These are phyloP conservation scores for Tylopilus plumbeoviolaceoides DNA, from an alignment of 768 basidiomycete species.

Conservation along the genomic window DNA sequence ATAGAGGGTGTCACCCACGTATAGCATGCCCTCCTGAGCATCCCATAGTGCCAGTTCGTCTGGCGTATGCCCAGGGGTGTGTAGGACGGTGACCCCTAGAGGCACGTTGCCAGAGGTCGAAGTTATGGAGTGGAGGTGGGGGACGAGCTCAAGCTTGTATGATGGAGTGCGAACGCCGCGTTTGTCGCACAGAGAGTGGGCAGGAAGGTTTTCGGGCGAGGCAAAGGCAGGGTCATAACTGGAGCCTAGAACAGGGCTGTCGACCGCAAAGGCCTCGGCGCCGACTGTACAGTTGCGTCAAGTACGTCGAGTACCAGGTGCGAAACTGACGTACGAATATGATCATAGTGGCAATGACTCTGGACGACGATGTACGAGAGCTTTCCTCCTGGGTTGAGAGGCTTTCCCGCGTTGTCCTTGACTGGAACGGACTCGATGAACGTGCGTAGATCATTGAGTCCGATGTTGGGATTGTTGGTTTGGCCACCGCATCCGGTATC, in stretches of 20 bases:
- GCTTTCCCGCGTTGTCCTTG: conserved; percentile 35
- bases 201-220: conserved; percentile 37
- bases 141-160: conserved; percentile 46
- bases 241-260: conserved; percentile 39
- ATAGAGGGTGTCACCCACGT: conserved; percentile 52
- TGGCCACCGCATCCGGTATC: conserved; percentile 56
- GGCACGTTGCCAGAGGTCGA: conserved; percentile 14
- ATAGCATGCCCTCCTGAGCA: conserved; percentile 45
- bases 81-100: conserved; percentile 42
- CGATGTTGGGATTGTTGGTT: conserved; percentile 37
- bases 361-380: conserved; percentile 46
- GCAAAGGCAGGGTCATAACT: conserved; percentile 44
- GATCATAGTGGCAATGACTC: conserved; percentile 51
- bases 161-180: conserved; percentile 39
- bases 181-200: conserved; percentile 43
- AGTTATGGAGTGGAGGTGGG: conserved; percentile 36
- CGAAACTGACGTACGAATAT: conserved; percentile 43
- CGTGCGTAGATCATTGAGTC: conserved; percentile 40
- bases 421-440: conserved; percentile 45
- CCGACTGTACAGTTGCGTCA: conserved; percentile 34
- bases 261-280: conserved; percentile 46
- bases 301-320: no score
- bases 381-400: conserved; percentile 41
- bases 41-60: conserved; percentile 57
- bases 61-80: conserved; percentile 57